phyloP scores from a whole-genome alignment of 2,329 filamentous ascomycete genomes.

The Calonectria leucothoes region DNA sequence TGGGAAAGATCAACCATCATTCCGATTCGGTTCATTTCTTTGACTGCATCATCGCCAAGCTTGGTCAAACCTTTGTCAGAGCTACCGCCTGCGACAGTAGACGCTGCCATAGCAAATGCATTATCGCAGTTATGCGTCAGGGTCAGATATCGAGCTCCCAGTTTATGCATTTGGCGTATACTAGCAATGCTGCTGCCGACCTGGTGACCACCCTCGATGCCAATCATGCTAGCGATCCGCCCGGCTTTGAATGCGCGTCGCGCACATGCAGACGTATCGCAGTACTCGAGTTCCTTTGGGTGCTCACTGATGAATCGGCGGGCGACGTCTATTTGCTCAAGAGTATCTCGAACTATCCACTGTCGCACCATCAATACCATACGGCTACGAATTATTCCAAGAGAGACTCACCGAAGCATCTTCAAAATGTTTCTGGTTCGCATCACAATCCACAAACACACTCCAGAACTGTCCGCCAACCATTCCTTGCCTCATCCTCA shows the following conservation, averaged over 20 bases:
- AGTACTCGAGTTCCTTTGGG: constrained; percentile 23
- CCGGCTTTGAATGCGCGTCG: constrained; percentile 16
- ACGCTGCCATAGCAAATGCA: constrained; percentile 29
- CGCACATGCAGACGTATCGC: constrained; percentile 19
- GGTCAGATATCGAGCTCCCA: constrained; percentile 48
- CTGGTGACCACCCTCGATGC: constrained; percentile 27
- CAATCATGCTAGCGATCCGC: constrained; percentile 24
- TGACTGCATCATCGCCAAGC: constrained; percentile 42
- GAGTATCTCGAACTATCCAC: constrained; percentile 27
- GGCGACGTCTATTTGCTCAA: constrained; percentile 32
- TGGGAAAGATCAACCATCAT: constrained; percentile 50
- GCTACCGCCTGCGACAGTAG: constrained; percentile 19
- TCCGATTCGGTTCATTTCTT: constrained; percentile 52
- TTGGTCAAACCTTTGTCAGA: constrained; percentile 29
- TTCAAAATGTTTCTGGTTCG: not conserved
- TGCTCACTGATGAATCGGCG: constrained; percentile 24
- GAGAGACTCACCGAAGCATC: not conserved
- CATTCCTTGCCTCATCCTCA: constrained; percentile 23
- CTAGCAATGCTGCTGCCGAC: constrained; percentile 21
- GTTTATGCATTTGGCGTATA: constrained; percentile 32
- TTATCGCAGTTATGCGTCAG: constrained; percentile 38
- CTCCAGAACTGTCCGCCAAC: constrained; percentile 32
- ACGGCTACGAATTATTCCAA: too few species aligned
- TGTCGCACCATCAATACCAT: constrained; percentile 5
- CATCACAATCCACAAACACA: constrained; percentile 27